A percentile compares a stretch with the other conserved stretches of the same genome.
Conservation (phyloP, 176 grass and related monocot species). For the Poa annua region DNA sequence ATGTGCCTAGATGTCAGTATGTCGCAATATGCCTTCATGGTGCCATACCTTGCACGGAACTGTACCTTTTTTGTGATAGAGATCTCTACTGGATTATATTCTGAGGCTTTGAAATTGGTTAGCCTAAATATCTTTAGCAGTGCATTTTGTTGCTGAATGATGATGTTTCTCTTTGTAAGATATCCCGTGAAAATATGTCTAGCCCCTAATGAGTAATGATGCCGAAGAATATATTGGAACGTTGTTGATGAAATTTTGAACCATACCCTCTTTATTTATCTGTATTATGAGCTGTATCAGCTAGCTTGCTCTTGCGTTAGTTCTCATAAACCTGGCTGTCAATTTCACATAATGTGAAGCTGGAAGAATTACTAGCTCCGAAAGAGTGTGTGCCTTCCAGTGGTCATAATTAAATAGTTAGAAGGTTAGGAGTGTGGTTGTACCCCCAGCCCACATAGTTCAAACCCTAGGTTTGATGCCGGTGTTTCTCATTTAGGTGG, state of each 20-base stretch:
- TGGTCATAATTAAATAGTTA: neutral
- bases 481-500: too few species aligned
- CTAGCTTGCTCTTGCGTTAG: neutral
- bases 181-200: slow-evolving; percentile 5
- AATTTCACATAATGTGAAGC: neutral
- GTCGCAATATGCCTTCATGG: neutral
- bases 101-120: neutral
- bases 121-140: neutral
- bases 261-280: neutral
- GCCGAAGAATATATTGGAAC: neutral
- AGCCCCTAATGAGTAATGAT: neutral
- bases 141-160: neutral
- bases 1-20: neutral
- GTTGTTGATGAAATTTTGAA: neutral
- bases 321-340: neutral
- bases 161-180: neutral
- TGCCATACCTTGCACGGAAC: neutral
- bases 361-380: neutral
- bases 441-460: too few species aligned
- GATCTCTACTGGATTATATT: neutral
- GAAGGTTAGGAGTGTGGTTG: too few species aligned
- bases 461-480: too few species aligned
- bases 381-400: neutral
- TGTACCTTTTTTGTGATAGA: neutral
- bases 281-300: neutral